These are phyloP conservation scores for Tylopilus sp. DNA, from an alignment of 768 basidiomycete genomes.

Conservation along the genomic window DNA sequence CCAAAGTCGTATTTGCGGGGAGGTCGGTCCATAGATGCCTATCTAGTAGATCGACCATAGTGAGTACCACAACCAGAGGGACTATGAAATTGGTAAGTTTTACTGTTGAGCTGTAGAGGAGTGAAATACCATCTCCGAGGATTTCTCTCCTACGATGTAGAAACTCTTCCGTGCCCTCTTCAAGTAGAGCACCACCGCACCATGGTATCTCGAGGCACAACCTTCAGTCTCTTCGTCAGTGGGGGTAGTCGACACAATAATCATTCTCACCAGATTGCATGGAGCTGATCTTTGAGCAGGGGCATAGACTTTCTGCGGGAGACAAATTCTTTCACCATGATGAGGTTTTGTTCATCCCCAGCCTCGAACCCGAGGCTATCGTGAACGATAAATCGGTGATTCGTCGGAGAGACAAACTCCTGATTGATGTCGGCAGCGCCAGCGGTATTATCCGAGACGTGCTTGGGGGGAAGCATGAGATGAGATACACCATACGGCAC, in stretches of 20 bases:
- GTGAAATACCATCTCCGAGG: slow-evolving; percentile 3
- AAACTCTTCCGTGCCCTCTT: slow-evolving; percentile 11
- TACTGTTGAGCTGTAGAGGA: background rate
- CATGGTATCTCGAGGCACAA: slow-evolving; percentile 16
- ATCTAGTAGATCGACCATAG: slow-evolving; percentile 12
- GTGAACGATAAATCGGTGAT: too few species aligned
- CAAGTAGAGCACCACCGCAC: slow-evolving; percentile 14
- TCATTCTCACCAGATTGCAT: slow-evolving; percentile 5
- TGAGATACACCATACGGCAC: too few species aligned
- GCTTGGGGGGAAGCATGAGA: too few species aligned
- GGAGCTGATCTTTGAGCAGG: too few species aligned
- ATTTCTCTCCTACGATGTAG: slow-evolving; percentile 2
- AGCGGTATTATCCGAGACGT: too few species aligned
- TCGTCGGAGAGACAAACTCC: too few species aligned
- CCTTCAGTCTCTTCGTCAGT: background rate
- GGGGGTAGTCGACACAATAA: background rate
- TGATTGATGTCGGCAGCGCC: too few species aligned
- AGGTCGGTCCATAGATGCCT: background rate
- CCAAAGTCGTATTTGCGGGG: background rate
- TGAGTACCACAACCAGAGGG: slow-evolving; percentile 16
- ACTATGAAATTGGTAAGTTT: background rate
- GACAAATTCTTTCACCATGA: too few species aligned
- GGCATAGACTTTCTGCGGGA: too few species aligned
- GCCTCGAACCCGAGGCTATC: too few species aligned
- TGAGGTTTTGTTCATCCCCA: too few species aligned